Base-by-base conservation (phyloP, 73 alveolate genomes). In the Symbiodinium pilosum region DNA sequence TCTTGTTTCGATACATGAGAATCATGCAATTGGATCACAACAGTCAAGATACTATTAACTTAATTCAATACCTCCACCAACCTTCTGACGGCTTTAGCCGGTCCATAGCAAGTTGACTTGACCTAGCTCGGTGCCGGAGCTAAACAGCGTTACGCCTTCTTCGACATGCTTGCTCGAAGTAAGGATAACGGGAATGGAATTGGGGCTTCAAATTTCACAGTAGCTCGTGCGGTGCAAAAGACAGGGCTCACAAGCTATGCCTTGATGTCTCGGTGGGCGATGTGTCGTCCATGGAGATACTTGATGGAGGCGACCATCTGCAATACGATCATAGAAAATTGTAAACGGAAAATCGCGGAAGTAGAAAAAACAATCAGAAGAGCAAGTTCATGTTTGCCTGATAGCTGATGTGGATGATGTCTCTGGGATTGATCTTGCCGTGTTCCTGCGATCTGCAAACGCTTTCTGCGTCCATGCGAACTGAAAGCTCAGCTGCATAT, bases 191-290 rank as follows among this genome's bases (percentile, higher is more conserved):
- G 20, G 69, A 52, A 9, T 52, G 69, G 20, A 52, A 52, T 52
- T 20, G 28, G 20, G 69, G 69, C 69, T n/a, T n/a, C n/a, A n/a
- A n/a, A n/a, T n/a, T n/a, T n/a, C n/a, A n/a, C n/a, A n/a, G n/a
- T n/a, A n/a, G n/a, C n/a, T n/a, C n/a, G n/a, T n/a, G n/a, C n/a
- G n/a, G n/a, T n/a, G n/a, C n/a, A n/a, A n/a, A n/a, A n/a, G n/a
- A n/a, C n/a, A n/a, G n/a, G n/a, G n/a, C n/a, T n/a, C n/a, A n/a
- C n/a, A 47, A 47, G 59, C 59, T 14, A 47, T 20, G 85, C 94
- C 94, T 87, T 87, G 94, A 87, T 87, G 85, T 87, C 94, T 26
- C 94, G 84, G 86, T 87, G 94, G 38, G 71, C 94, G 38, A 87
- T 87, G 94, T 56, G 94, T 24, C 71, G 69, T 34, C 86, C 94